These are phyloP conservation scores for Suillus ampliporus DNA, from an alignment of 768 basidiomycete genomes.

Conservation along the genomic window DNA sequence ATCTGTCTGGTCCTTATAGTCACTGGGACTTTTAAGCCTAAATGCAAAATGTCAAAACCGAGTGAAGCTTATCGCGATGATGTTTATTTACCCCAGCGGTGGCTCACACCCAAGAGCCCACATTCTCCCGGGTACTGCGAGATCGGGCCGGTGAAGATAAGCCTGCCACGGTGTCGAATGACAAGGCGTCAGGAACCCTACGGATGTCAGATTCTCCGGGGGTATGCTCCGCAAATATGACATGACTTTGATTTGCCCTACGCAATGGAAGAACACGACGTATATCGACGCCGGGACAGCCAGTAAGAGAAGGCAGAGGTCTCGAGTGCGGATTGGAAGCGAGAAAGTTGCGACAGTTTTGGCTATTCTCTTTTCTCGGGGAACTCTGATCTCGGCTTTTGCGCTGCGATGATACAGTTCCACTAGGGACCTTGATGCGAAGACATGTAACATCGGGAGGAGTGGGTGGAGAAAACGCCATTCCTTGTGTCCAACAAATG, in stretches of 20 bases:
- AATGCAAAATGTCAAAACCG: constrained; percentile 25
- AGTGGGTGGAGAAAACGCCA: constrained; percentile 97
- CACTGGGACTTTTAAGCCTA: constrained; percentile 49
- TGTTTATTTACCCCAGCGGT: constrained; percentile 70
- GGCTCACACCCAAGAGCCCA: constrained; percentile 97
- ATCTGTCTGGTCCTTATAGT: constrained; percentile 81
- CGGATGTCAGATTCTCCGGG: constrained; percentile 51
- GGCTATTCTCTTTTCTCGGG: constrained; percentile 4
- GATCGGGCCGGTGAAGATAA: constrained; percentile 75
- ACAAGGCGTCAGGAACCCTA: constrained; percentile 94
- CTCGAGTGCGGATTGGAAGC: constrained; percentile 40
- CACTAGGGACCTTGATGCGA: constrained; percentile 75
- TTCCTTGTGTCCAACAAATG: constrained; percentile 91
- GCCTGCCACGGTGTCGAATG: constrained; percentile 95
- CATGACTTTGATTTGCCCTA: constrained; percentile 79
- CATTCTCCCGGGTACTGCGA: constrained; percentile 56
- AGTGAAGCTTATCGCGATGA: constrained; percentile 1
- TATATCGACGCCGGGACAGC: constrained; percentile 71
- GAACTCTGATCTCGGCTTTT: constrained; percentile 7
- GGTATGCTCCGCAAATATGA: constrained; percentile 66
- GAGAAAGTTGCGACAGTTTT: not conserved
- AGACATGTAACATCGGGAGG: constrained; percentile 80
- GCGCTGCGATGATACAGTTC: constrained; percentile 41
- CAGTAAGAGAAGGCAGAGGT: constrained; percentile 53
- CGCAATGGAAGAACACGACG: constrained; percentile 74